Percentiles rank a stretch among this genome's conserved stretches.
phyloP scores from a whole-genome alignment of 805 yeast species.

The Limtongia smithiae region DNA sequence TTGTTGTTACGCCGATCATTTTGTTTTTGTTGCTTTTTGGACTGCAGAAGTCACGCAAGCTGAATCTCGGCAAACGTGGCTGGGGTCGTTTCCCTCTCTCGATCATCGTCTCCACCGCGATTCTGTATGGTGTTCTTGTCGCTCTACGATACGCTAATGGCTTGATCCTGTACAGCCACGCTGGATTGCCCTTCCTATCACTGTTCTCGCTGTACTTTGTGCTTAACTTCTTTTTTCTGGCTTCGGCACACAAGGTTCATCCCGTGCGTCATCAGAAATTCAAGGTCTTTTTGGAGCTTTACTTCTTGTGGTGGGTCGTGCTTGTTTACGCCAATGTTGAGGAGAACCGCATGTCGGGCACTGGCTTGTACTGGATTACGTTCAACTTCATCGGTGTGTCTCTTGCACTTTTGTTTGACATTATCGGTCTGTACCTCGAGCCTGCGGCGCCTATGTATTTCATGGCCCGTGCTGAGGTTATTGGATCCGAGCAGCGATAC shows the following conservation, averaged over 20 bases:
- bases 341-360: conserved; percentile 48
- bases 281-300: conserved; percentile 52
- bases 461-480: conserved; percentile 27
- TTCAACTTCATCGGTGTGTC: conserved; percentile 32
- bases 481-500: conserved; percentile 21
- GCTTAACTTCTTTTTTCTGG: conserved; percentile 55
- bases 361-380: conserved; percentile 45
- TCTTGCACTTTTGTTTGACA: conserved; percentile 24
- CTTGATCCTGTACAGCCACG: conserved; percentile 50
- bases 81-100: conserved; percentile 62
- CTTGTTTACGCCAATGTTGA: conserved; percentile 51
- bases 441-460: conserved; percentile 29
- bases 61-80: conserved; percentile 40
- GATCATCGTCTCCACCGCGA: conserved; percentile 44
- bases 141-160: conserved; percentile 47
- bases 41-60: conserved; percentile 27
- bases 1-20: conserved; percentile 55
- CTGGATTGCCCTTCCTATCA: conserved; percentile 49
- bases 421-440: conserved; percentile 26
- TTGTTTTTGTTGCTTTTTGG: conserved; percentile 44
- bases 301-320: conserved; percentile 54
- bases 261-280: conserved; percentile 61
- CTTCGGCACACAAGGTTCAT: conserved; percentile 41
- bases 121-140: conserved; percentile 41
- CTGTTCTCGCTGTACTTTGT: conserved; percentile 48